Percentiles rank a stretch among this genome's conserved stretches.
phyloP scores from a whole-genome alignment of 129 eudicot species.

The Pseudognaphalium luteoalbum region DNA sequence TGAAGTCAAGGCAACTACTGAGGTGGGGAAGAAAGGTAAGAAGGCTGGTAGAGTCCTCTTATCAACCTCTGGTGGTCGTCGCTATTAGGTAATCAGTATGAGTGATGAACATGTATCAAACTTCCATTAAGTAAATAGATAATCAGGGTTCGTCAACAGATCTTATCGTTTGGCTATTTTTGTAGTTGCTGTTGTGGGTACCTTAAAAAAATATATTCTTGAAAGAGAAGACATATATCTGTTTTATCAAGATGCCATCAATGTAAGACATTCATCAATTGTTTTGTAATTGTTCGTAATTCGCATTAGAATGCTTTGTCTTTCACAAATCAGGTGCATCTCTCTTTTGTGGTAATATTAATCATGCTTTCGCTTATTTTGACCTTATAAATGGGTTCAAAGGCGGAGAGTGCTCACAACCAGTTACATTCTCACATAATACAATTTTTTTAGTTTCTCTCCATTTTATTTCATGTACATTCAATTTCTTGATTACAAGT shows the following conservation, averaged over 20 bases:
- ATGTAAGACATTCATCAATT: constrained; percentile 1
- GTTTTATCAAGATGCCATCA: background rate
- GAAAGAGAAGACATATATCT: background rate
- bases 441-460: background rate
- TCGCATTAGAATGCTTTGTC: background rate
- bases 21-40: constrained; percentile 75
- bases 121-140: background rate
- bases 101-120: background rate
- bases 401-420: background rate
- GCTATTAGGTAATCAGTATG: constrained; percentile 38
- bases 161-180: background rate
- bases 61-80: constrained; percentile 92
- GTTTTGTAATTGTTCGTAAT: background rate
- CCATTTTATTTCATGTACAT: background rate
- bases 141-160: background rate
- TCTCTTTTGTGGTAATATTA: background rate
- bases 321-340: background rate
- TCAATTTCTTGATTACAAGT: background rate
- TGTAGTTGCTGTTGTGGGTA: background rate
- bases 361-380: no score
- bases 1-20: constrained; percentile 53
- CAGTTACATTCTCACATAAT: no score
- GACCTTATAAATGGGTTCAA: background rate
- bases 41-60: constrained; percentile 70
- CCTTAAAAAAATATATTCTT: background rate